A percentile compares a stretch with the other conserved stretches of the same genome.
Evolutionary conservation across 352 stramenopile species (phyloP).

Genomic region (Globisporangium perplexum): DNA sequence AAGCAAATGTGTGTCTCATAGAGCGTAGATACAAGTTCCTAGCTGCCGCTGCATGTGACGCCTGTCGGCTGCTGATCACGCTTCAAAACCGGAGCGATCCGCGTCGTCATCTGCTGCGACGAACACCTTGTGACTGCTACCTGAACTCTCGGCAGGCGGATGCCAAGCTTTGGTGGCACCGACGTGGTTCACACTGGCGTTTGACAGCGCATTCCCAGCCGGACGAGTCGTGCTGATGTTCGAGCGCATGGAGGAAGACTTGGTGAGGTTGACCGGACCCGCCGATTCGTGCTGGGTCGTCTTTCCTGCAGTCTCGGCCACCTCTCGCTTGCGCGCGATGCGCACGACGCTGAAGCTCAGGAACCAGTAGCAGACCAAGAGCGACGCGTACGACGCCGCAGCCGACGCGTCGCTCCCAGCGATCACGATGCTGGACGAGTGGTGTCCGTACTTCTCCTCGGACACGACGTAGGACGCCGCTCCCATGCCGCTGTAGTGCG

Average conservation of each 20-base stretch:
- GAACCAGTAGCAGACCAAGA: slow-evolving; percentile 54
- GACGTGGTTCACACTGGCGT: not conserved
- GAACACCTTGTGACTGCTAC: slow-evolving; percentile 3
- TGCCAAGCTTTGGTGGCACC: not conserved
- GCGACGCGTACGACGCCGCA: slow-evolving; percentile 33
- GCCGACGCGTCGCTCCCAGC: slow-evolving; percentile 26
- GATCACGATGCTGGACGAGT: slow-evolving; percentile 21
- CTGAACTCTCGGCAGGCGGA: not conserved
- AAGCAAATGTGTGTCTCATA: too few species aligned
- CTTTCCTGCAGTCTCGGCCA: not conserved
- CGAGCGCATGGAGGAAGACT: not conserved
- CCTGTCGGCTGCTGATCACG: not conserved
- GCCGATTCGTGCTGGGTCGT: slow-evolving; percentile 6
- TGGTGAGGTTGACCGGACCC: not conserved
- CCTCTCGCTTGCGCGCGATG: slow-evolving; percentile 1
- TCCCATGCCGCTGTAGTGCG: slow-evolving; percentile 50
- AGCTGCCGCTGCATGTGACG: too few species aligned
- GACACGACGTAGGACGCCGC: slow-evolving; percentile 32
- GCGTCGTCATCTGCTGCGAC: not conserved
- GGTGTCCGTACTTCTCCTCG: slow-evolving; percentile 17
- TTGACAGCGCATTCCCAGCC: too few species aligned
- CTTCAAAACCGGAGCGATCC: too few species aligned
- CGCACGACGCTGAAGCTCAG: slow-evolving; percentile 15
- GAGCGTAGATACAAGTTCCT: too few species aligned
- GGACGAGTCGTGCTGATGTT: not conserved